Evolutionary conservation across 2,329 filamentous ascomycete species (phyloP), one percentile per base, ranked within the genome.

Genomic region (Stagonosporopsis vannaccii): DNA sequence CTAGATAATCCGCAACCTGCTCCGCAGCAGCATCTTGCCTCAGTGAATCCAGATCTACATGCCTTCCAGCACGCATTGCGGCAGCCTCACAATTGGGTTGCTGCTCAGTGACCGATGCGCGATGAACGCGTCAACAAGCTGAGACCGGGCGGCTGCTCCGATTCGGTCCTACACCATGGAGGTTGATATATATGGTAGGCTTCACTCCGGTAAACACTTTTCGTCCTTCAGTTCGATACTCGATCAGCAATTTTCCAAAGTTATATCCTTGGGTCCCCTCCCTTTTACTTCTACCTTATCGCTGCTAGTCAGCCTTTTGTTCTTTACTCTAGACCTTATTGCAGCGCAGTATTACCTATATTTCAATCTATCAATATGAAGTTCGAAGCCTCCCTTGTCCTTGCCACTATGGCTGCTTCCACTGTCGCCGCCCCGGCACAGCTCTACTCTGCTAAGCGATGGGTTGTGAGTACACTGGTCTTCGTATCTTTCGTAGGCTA

Each of bases 261-360:
- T 23, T 46, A n/a, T 6, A 26, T 37, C 19, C 47, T 50, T 60
- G 56, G 39, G 19, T 51, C 42, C 42, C 47, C 55, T 56, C 44
- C 58, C 52, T 55, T 55, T 37, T 32, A 32, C 49, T 58, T 59
- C 39, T 55, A 48, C 55, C 51, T 26, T 48, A 44, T 54, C 58
- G 64, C 69, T 71, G 68, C 70, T 67, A 71, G 69, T 36, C 69
- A 53, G 70, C 65, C 48, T 58, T 58, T 42, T 46, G 43, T 60
- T 42, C 47, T 32, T 52, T 47, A 37, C 42, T 8, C 40, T 61
- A 54, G 20, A 61, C 23, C 23, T 33, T 37, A 62, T 70, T 73
- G 71, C 70, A 58, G 71, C 49, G 52, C 71, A 70, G 71, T 66
- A 43, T 19, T 26, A 50, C 36, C 44, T 58, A 35, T 9, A 33